These are phyloP conservation scores for Cryptococcus sp. DNA, from an alignment of 1,284 basidiomycete genomes.

Conservation along the genomic window DNA sequence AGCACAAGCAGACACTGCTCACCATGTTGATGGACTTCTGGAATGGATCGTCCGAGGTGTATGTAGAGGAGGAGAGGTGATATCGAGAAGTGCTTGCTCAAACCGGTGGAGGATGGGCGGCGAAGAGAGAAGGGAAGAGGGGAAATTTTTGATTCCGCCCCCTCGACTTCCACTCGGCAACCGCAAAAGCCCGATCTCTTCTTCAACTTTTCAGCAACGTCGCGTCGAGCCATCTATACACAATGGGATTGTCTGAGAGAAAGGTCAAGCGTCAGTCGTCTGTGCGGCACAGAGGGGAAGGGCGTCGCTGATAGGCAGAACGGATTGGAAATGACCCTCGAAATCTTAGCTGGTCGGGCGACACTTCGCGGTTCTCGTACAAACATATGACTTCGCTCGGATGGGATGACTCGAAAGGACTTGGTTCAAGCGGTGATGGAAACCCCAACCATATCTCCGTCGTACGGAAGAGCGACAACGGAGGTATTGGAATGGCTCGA, in stretches of 20 bases:
- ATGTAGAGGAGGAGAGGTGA: slow-evolving; percentile 2
- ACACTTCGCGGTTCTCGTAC: slow-evolving; percentile 45
- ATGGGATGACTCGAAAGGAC: slow-evolving; percentile 41
- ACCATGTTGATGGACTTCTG: slow-evolving; percentile 14
- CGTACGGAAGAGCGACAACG: slow-evolving; percentile 43
- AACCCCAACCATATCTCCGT: slow-evolving; percentile 47
- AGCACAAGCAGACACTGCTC: no score
- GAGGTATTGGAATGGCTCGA: slow-evolving; percentile 46
- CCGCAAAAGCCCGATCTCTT: background rate
- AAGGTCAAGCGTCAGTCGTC: slow-evolving; percentile 44
- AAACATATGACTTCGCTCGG: slow-evolving; percentile 47
- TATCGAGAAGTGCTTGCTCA: slow-evolving; percentile 8
- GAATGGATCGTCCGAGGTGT: background rate
- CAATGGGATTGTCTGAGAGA: slow-evolving; percentile 47
- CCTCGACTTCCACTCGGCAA: background rate
- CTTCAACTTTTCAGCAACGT: background rate
- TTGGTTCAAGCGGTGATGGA: slow-evolving; percentile 34
- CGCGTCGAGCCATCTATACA: slow-evolving; percentile 8
- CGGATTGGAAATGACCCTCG: slow-evolving; percentile 46
- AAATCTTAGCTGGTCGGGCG: slow-evolving; percentile 47
- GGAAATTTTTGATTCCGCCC: slow-evolving; percentile 24
- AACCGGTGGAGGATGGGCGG: background rate
- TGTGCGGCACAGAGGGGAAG: background rate
- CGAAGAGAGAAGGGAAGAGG: background rate
- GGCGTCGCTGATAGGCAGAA: slow-evolving; percentile 22